A percentile compares a stretch with the other conserved stretches of the same genome.
phyloP scores from a whole-genome alignment of 345 rosid species.

The Populus nigra region DNA sequence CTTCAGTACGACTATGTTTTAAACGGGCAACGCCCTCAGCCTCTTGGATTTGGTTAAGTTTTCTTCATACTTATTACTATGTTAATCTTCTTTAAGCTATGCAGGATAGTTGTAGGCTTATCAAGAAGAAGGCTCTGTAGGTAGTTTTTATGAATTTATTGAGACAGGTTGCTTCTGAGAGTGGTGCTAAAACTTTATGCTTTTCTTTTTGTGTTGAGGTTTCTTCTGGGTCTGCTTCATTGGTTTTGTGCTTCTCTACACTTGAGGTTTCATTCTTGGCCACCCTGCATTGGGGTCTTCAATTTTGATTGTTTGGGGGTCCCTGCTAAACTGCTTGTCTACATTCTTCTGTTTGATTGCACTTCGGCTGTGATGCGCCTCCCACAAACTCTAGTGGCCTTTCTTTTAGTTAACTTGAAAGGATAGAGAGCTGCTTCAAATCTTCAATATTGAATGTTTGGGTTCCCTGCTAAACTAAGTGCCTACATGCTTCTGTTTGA shows the following conservation, averaged over 20 bases:
- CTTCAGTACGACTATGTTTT: constrained; percentile 61
- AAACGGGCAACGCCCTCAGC: constrained; percentile 53
- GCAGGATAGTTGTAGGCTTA: constrained; percentile 34
- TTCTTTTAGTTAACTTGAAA: constrained; percentile 47
- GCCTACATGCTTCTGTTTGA: constrained; percentile 54
- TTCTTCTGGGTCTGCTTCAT: constrained; percentile 82
- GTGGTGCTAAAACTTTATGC: constrained; percentile 55
- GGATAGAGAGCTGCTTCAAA: constrained; percentile 58
- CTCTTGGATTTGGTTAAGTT: constrained; percentile 72
- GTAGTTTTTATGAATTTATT: constrained; percentile 36
- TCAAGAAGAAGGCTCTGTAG: constrained; percentile 26
- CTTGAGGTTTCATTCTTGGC: constrained; percentile 57
- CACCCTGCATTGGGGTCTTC: constrained; percentile 67
- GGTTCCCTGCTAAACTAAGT: constrained; percentile 48
- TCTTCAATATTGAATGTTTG: neutral
- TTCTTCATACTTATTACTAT: constrained; percentile 49
- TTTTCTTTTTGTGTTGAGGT: constrained; percentile 82
- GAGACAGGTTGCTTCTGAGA: constrained; percentile 28
- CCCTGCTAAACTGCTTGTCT: constrained; percentile 41
- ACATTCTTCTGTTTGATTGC: constrained; percentile 54
- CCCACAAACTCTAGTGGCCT: constrained; percentile 45
- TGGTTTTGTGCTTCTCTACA: constrained; percentile 86
- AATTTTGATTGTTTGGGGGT: constrained; percentile 52
- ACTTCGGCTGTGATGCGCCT: constrained; percentile 47
- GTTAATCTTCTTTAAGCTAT: constrained; percentile 40